Percentiles rank a stretch among this genome's conserved stretches.
Conservation (phyloP, 1,139 yeast species). For the Trichomonascaceae sp. region DNA sequence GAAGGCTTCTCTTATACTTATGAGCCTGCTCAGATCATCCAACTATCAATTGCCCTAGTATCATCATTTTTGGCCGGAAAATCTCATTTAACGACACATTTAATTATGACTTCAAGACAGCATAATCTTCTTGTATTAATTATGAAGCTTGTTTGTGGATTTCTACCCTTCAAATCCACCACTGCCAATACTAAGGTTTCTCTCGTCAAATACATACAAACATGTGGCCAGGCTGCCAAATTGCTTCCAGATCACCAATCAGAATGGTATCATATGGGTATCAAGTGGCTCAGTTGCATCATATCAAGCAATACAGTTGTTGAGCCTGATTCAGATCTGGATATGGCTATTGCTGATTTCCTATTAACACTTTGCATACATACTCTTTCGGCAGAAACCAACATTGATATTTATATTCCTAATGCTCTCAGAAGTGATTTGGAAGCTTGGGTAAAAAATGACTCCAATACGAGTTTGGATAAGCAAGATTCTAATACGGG, state of each 20-base stretch:
- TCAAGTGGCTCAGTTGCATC: background rate
- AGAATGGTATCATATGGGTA: conserved; percentile 1
- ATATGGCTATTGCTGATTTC: conserved; percentile 1
- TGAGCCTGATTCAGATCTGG: background rate
- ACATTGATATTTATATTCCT: background rate
- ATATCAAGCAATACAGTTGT: background rate
- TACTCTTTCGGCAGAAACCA: background rate
- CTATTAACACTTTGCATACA: conserved; percentile 1
- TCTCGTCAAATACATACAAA: background rate
- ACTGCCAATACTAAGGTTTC: background rate
- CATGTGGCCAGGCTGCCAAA: background rate
- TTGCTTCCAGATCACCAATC: background rate
- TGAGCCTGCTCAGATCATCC: conserved; percentile 1
- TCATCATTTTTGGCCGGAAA: background rate
- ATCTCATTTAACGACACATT: background rate
- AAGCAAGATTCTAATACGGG: background rate
- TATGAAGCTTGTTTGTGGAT: background rate
- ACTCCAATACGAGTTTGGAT: background rate
- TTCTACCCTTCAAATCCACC: background rate
- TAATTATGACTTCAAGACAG: background rate
- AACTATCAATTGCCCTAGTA: background rate
- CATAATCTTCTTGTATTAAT: background rate
- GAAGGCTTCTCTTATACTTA: background rate
- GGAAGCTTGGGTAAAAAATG: background rate
- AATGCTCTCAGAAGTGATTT: background rate